Evolutionary conservation across 805 yeast species (phyloP), one percentile per base, ranked within the genome.

Genomic region (Spathaspora boniae): DNA sequence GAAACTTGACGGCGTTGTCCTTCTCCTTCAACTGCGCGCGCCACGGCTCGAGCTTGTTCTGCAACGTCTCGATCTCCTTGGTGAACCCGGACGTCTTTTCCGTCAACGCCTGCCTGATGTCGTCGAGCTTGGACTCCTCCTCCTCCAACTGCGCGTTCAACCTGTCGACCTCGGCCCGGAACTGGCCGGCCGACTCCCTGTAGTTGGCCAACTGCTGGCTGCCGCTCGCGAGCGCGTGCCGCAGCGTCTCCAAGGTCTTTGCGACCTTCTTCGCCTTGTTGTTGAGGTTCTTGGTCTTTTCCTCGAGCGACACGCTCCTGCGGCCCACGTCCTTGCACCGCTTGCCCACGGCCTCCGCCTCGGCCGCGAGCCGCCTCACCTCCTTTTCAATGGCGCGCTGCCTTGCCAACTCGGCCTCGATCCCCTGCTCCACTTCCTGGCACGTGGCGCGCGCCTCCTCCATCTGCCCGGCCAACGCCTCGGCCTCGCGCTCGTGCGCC

Each of bases 41-140:
- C 89, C 94, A 87, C 0, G 98, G 98, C 45, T 85, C 89, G 5
- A 87, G 60, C 41, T 81, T 69, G 6, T 67, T 70, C 53, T 86
- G 89, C 26, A 79, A 60, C 9, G 51, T 47, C 45, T 77, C 83
- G 34, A 89, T 82, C 48, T 84, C 73, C 6, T 69, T 72, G 1
- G 89, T 76, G 37, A 82, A 70, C 2, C 63, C 78, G 8, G 78
- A 70, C 0, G 98, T 91, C 53, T 86, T 86, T 31, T 77, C 81
- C 6, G 86, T 78, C 30, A 93, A 68, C 19, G 76, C 77, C 6
- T 68, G 46, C 48, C 88, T 77, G 9, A 89, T 78, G 17, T 70
- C 70, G 35, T 79, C 83, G 16, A 91, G 60, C n/a, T 61, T 63
- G 0, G 51, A 51, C 37, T 74, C 78, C 50, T 87, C 95, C 0